A percentile compares a stretch with the other conserved stretches of the same genome.
These are phyloP conservation scores for Apiospora phragmitis DNA, from an alignment of 2,329 filamentous ascomycete species.

Conservation along the genomic window DNA sequence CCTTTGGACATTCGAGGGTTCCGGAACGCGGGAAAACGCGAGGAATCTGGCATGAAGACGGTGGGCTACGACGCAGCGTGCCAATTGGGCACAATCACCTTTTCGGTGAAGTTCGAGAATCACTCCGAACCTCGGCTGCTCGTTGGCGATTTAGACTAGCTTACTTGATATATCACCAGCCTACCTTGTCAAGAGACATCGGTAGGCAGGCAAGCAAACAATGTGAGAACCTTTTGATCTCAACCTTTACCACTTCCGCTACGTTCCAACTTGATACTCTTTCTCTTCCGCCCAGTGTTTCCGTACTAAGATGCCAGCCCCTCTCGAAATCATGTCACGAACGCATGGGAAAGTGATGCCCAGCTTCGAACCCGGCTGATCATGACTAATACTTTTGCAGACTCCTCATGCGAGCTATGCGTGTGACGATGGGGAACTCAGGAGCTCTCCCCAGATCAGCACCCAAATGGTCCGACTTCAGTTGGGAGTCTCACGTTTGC, in stretches of 20 bases:
- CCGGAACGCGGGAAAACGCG: conserved; percentile 1
- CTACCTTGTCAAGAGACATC: not conserved
- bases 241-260: not conserved
- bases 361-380: not conserved
- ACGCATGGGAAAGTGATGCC: not conserved
- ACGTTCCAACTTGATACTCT: not conserved
- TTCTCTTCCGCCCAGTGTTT: not conserved
- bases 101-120: not conserved
- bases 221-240: not conserved
- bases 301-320: not conserved
- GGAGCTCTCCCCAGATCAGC: conserved; percentile 7
- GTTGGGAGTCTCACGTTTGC: conserved; percentile 3
- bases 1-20: not conserved
- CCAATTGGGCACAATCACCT: not conserved
- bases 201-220: not conserved
- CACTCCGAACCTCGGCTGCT: not conserved
- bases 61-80: conserved; percentile 1
- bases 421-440: not conserved
- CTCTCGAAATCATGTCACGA: not conserved
- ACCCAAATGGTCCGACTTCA: not conserved
- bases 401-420: not conserved
- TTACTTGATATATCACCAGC: not conserved
- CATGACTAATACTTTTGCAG: not conserved
- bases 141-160: conserved; percentile 7
- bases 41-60: conserved; percentile 1